A percentile compares a stretch with the other conserved stretches of the same genome.
These are phyloP conservation scores for Hibiscus tridactylites DNA, from an alignment of 345 rosid genomes.

Conservation along the genomic window DNA sequence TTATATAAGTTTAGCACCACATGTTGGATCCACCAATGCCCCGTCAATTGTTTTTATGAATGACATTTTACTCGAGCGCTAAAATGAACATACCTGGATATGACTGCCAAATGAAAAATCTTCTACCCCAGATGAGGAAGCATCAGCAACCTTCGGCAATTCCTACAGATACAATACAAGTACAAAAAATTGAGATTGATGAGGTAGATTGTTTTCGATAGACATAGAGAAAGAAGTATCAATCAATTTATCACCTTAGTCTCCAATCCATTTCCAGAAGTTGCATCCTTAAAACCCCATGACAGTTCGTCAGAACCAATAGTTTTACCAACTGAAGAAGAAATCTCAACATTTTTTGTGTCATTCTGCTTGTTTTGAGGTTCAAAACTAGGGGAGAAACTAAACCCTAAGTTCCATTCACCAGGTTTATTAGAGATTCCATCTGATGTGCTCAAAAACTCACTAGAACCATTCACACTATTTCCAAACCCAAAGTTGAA, in stretches of 20 bases:
- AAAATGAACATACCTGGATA: conserved; percentile 14
- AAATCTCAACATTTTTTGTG: conserved; percentile 11
- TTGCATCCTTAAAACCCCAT: conserved; percentile 44
- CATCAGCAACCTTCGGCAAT: conserved; percentile 13
- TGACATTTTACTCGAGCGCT: background rate
- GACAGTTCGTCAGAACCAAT: conserved; percentile 24
- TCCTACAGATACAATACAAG: conserved; percentile 14
- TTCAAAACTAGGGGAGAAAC: conserved; percentile 17
- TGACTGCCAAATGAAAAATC: conserved; percentile 12
- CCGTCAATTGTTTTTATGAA: background rate
- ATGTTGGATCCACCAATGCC: background rate
- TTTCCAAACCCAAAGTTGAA: conserved; percentile 15
- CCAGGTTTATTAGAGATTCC: conserved; percentile 21
- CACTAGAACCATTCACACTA: conserved; percentile 7
- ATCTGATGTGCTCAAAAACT: conserved; percentile 16
- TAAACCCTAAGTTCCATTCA: conserved; percentile 32
- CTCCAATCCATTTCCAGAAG: conserved; percentile 29
- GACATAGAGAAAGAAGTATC: background rate
- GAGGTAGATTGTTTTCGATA: background rate
- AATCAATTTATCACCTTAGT: conserved; percentile 32
- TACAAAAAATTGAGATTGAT: background rate
- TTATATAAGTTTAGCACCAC: background rate
- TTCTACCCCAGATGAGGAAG: conserved; percentile 14
- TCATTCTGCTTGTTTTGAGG: conserved; percentile 19
- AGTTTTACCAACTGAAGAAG: conserved; percentile 16